Evolutionary conservation across 768 basidiomycete species (phyloP).

Genomic region (Boletus subcaerulescens): DNA sequence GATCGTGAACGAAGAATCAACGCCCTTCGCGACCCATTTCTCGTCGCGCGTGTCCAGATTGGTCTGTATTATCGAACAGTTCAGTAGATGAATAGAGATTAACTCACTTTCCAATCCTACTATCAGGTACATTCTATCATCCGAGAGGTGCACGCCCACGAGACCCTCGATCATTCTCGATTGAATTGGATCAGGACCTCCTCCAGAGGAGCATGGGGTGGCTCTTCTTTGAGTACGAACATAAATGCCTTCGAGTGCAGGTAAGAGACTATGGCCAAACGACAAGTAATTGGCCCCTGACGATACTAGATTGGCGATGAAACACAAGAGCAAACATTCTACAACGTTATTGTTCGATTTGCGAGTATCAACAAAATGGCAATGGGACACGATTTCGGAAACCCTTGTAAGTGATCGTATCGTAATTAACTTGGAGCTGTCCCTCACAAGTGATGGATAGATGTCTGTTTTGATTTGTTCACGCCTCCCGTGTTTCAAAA

Average conservation of each 20-base stretch:
- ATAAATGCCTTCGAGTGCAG: slow-evolving; percentile 61
- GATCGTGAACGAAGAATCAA: slow-evolving; percentile 43
- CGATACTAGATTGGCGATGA: slow-evolving; percentile 55
- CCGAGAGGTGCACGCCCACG: slow-evolving; percentile 23
- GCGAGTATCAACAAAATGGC: slow-evolving; percentile 58
- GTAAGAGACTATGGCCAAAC: slow-evolving; percentile 34
- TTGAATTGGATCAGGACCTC: slow-evolving; percentile 65
- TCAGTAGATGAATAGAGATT: background rate
- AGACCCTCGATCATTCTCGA: slow-evolving; percentile 54
- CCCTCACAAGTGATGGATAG: slow-evolving; percentile 33
- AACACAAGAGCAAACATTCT: slow-evolving; percentile 47
- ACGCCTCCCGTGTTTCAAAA: slow-evolving; percentile 64
- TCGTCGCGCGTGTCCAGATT: slow-evolving; percentile 64
- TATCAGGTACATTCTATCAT: slow-evolving; percentile 29
- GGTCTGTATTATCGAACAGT: slow-evolving; percentile 32
- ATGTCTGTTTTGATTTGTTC: slow-evolving; percentile 64
- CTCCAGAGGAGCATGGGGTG: slow-evolving; percentile 45
- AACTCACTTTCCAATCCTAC: background rate
- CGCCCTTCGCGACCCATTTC: slow-evolving; percentile 46
- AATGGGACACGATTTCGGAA: slow-evolving; percentile 57
- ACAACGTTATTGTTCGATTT: slow-evolving; percentile 54
- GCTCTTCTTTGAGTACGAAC: slow-evolving; percentile 63
- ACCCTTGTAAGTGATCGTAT: slow-evolving; percentile 51
- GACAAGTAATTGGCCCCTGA: background rate
- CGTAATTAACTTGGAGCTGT: background rate